Conservation (phyloP, 371 early-diverging fungal species). For the Rhizoclosmatium hyalinum region DNA sequence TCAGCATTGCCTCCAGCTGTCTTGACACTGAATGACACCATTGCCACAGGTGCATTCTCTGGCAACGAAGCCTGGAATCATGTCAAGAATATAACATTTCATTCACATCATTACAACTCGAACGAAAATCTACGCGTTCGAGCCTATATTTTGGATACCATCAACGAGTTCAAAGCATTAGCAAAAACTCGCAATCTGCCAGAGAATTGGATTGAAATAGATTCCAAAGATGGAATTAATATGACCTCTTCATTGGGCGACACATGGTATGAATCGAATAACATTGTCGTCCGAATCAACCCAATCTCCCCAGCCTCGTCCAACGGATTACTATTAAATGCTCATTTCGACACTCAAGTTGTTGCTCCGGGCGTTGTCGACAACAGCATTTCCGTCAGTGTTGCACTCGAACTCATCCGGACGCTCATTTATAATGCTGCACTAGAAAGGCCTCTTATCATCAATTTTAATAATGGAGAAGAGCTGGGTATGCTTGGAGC, state of each 20-base stretch:
- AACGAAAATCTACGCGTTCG: constrained; percentile 26
- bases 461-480: constrained; percentile 88
- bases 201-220: constrained; percentile 9
- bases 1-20: constrained; percentile 9
- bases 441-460: constrained; percentile 55
- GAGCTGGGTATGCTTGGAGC: constrained; percentile 76
- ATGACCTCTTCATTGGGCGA: constrained; percentile 3
- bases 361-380: constrained; percentile 81
- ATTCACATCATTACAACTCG: constrained; percentile 32
- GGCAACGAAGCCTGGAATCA: constrained; percentile 35
- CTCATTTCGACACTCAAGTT: constrained; percentile 76
- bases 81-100: constrained; percentile 16
- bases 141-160: constrained; percentile 4
- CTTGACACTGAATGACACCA: background rate
- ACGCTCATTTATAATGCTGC: constrained; percentile 47
- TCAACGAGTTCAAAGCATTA: constrained; percentile 18
- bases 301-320: background rate
- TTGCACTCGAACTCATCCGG: constrained; percentile 71
- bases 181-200: constrained; percentile 13
- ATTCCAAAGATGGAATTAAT: constrained; percentile 28
- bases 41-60: background rate
- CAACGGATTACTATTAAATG: constrained; percentile 56
- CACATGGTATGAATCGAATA: constrained; percentile 47
- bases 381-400: constrained; percentile 79
- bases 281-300: constrained; percentile 42